A percentile compares a stretch with the other conserved stretches of the same genome.
Conservation (phyloP, 306 rosid species). For the Vachellia collinsii region DNA sequence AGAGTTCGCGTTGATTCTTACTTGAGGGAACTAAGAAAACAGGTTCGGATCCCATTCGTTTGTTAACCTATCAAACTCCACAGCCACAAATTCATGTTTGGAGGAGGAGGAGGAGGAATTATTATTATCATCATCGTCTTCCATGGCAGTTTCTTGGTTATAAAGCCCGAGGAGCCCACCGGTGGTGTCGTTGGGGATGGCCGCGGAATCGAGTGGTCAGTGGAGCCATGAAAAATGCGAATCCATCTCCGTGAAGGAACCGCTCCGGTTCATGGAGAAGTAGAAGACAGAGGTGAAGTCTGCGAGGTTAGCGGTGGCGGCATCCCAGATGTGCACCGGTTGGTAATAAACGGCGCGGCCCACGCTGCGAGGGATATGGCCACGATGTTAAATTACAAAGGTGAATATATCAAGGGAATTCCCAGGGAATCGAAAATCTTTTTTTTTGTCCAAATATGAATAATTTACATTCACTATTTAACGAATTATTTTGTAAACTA, state of each 20-base stretch:
- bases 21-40: background rate
- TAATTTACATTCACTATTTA: background rate
- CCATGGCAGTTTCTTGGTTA: background rate
- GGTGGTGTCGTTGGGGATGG: background rate
- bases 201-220: background rate
- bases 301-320: background rate
- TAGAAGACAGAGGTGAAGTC: constrained; percentile 21
- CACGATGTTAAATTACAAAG: background rate
- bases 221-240: constrained; percentile 32
- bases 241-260: constrained; percentile 8
- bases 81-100: background rate
- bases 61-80: constrained; percentile 26
- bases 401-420: background rate
- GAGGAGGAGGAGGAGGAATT: background rate
- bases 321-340: constrained; percentile 17
- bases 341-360: constrained; percentile 9
- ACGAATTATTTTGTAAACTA: too few species aligned
- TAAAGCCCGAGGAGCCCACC: constrained; percentile 29
- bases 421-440: background rate
- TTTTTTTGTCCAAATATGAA: too few species aligned
- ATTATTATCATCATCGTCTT: background rate
- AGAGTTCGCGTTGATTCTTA: constrained; percentile 35
- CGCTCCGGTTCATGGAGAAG: background rate
- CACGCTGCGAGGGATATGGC: background rate
- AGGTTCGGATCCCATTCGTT: constrained; percentile 18